Evolutionary conservation across 1,284 basidiomycete species (phyloP), one percentile per base, ranked within the genome.

Genomic region (Puccinia novopanici): DNA sequence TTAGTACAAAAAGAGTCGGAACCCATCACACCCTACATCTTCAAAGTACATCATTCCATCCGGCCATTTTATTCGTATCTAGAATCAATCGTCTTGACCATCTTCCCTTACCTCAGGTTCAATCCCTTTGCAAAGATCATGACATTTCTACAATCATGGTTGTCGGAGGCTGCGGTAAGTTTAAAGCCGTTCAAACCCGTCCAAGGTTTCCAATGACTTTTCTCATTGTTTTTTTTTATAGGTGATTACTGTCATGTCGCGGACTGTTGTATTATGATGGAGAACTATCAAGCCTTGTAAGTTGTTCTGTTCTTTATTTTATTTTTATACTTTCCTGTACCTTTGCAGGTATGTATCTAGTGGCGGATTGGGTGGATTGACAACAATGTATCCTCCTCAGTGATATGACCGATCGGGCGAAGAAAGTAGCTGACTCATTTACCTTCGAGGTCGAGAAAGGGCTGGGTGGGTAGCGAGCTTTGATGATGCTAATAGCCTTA

Each of bases 211-310:
- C 40, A 48, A n/a, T 30, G 70, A 57, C 8, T 15, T 22, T 4
- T n/a, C 17, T 59, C 10, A 54, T 19, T 22, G 22, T 3, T 15
- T 19, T 30, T 57, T 10, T 54, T 19, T n/a, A 42, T 70, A 78
- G 75, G 75, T 27, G 75, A 78, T 70, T 78, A 78, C 48, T 78
- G 63, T 65, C 63, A 78, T 70, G 75, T 78, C 13, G 75, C 75
- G 37, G 75, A 78, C 65, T 67, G 48, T 30, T 78, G 75, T 54
- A 70, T 78, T 30, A 78, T 68, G 67, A 78, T 78, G 75, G 52
- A 78, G 24, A 68, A 70, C 65, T 78, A 78, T 48, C 48, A 78
- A 57, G 63, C 75, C 19, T 54, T 57, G 75, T 78, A 34, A 68
- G 75, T 45, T 37, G 45, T 59, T n/a, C n/a, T n/a, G n/a, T n/a